Conservation (phyloP, 768 basidiomycete genomes). For the Boletus barrowsii region DNA sequence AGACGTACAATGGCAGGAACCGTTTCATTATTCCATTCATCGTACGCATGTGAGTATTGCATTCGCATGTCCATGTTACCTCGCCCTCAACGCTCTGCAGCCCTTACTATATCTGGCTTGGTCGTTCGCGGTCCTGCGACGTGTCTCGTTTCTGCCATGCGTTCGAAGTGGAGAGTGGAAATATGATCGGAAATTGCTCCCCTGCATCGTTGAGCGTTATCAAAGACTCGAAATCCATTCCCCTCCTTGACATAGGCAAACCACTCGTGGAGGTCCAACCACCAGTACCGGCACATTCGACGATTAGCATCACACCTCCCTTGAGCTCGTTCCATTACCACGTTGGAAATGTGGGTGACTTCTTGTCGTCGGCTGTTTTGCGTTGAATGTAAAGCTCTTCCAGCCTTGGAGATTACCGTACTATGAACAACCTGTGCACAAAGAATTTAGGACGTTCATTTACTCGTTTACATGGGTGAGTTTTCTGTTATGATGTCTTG, state of each 20-base stretch:
- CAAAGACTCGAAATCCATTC: constrained; percentile 36
- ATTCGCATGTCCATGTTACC: background rate
- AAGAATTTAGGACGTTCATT: constrained; percentile 60
- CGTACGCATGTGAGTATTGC: constrained; percentile 51
- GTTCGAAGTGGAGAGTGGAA: constrained; percentile 64
- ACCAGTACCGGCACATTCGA: constrained; percentile 22
- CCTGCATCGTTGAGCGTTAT: constrained; percentile 35
- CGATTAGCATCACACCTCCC: constrained; percentile 51
- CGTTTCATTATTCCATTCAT: constrained; percentile 64
- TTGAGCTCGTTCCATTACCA: constrained; percentile 66
- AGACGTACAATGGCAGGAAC: constrained; percentile 72
- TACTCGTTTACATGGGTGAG: constrained; percentile 62
- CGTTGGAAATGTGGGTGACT: constrained; percentile 39
- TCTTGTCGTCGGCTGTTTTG: background rate
- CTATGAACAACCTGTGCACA: constrained; percentile 65
- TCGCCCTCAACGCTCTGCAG: constrained; percentile 25
- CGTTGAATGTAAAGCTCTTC: background rate
- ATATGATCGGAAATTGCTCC: constrained; percentile 50
- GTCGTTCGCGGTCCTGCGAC: constrained; percentile 61
- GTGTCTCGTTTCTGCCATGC: constrained; percentile 53
- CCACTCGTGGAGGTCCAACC: constrained; percentile 28
- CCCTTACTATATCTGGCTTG: constrained; percentile 76
- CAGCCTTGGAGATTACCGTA: constrained; percentile 69
- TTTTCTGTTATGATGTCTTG: background rate
- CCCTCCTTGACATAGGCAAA: constrained; percentile 42